Base-by-base conservation (phyloP, 768 basidiomycete genomes). In the Xerocomus brunneocitrinus region DNA sequence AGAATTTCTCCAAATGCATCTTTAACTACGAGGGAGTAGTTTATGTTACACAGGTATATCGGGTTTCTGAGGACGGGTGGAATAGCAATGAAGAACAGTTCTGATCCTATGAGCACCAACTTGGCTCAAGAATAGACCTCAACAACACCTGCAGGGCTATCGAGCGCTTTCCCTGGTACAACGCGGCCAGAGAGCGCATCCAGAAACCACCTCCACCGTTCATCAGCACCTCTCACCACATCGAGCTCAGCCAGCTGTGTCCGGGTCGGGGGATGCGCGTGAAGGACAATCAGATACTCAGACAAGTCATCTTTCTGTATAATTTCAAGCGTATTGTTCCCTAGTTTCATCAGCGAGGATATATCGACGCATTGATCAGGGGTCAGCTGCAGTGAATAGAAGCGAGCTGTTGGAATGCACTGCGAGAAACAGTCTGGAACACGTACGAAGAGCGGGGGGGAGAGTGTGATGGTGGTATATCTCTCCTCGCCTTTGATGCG, bases 281-380 rank as follows among this genome's bases (percentile, higher is more conserved):
- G 74, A 5, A 84, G 65, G 28, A 79, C 68, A 46, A 82, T 70
- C 25, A 73, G 65, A 52, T 78, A 76, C 31, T 70, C 65, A 7
- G 76, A 75, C 65, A 80, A 64, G 58, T 78, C 77, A 19, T 62
- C 65, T 30, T 59, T 62, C 49, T 81, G 81, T 31, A 55, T 59
- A 31, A 84, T 68, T 52, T 73, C 67, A 8, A 83, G 60, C 1
- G 50, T 65, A 56, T 83, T 83, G 8, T 61, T 40, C 19, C 80
- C 82, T 0, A 47, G 36, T 16, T 54, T 60, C 24, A 80, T 54
- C 49, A 78, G 74, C 16, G 71, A 69, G 2, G 80, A 80, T 10
- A 85, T 44, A 55, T 85, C 83, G 22, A 84, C 73, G 16, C 78
- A 67, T 54, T 71, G 73, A 42, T 83, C 74, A 1, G 76, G 69